These are phyloP conservation scores for Penicillium sp. DNA, from an alignment of 2,329 filamentous ascomycete species.

Conservation along the genomic window DNA sequence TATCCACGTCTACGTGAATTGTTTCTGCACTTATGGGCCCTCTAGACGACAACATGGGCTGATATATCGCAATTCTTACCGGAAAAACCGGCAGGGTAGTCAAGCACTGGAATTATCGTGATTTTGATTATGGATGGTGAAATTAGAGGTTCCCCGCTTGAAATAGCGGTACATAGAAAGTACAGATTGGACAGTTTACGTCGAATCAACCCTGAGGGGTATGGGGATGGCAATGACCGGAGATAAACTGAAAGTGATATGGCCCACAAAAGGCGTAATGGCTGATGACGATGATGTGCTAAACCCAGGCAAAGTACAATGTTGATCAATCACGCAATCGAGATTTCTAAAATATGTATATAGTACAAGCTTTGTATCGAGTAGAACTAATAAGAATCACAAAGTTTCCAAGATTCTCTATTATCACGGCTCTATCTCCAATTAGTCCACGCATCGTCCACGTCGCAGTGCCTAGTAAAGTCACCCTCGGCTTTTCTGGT, in stretches of 20 bases:
- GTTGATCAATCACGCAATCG: background rate
- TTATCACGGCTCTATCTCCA: slow-evolving; percentile 53
- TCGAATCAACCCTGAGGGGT: slow-evolving; percentile 5
- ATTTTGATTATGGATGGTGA: slow-evolving; percentile 28
- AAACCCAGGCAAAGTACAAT: background rate
- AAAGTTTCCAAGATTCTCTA: background rate
- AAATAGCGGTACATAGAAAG: background rate
- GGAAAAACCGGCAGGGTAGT: slow-evolving; percentile 5
- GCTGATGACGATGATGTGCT: slow-evolving; percentile 33
- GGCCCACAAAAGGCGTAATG: slow-evolving; percentile 29
- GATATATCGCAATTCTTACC: slow-evolving; percentile 13
- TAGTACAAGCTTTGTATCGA: background rate
- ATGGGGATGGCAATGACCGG: background rate
- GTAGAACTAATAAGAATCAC: background rate
- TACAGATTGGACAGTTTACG: background rate
- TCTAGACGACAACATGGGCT: background rate
- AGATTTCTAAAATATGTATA: background rate
- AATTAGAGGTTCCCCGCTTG: slow-evolving; percentile 8
- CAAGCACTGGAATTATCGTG: slow-evolving; percentile 10
- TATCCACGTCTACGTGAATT: background rate
- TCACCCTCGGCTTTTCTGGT: slow-evolving; percentile 61
- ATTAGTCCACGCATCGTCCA: slow-evolving; percentile 64
- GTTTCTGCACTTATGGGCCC: background rate
- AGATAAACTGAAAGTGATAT: background rate
- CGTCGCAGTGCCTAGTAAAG: slow-evolving; percentile 60